phyloP scores from a whole-genome alignment of 2,329 filamentous ascomycete genomes.

The Sporothrix mexicana region DNA sequence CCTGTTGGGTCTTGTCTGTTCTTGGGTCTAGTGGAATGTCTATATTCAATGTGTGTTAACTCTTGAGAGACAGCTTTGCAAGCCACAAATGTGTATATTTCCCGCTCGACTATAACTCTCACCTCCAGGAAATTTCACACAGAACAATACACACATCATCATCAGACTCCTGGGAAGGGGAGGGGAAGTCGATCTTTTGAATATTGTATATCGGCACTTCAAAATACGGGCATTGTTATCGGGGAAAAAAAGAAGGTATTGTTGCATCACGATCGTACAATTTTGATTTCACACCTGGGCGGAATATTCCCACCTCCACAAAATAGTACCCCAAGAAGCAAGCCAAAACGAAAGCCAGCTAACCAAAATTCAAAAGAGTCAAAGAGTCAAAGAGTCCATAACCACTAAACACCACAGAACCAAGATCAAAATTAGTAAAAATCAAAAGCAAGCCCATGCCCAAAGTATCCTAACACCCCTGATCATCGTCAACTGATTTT shows the following conservation, averaged over 20 bases:
- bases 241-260: neutral
- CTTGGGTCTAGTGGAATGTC: neutral
- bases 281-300: neutral
- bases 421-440: neutral
- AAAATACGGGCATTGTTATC: too few species aligned
- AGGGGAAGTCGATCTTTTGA: neutral
- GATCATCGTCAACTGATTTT: neutral
- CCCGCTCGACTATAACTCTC: neutral
- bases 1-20: neutral
- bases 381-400: neutral
- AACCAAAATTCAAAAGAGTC: neutral
- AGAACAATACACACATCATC: neutral
- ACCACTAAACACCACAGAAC: neutral
- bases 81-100: neutral
- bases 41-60: neutral
- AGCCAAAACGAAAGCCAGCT: neutral
- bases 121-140: neutral
- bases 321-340: neutral
- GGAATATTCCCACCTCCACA: neutral
- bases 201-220: neutral
- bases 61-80: neutral
- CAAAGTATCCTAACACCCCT: neutral
- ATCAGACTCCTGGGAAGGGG: neutral
- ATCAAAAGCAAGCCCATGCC: neutral
- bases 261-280: slow-evolving; percentile 5